Percentiles rank a stretch among this genome's conserved stretches.
Evolutionary conservation across 345 rosid genomes (phyloP).

Genomic region (Salix arbutifolia): DNA sequence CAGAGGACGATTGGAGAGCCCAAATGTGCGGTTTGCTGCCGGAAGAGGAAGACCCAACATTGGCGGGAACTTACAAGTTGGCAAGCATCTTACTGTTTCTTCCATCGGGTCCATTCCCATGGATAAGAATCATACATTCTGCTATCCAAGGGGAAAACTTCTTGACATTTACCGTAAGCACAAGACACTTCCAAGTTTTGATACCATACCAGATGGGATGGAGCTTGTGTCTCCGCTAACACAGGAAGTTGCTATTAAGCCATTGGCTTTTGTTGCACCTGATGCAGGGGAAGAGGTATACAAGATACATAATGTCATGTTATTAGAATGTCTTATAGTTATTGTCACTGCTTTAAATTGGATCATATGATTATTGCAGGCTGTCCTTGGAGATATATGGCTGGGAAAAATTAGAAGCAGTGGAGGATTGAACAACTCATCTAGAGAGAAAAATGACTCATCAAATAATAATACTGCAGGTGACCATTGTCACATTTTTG

Average conservation of each 20-base stretch:
- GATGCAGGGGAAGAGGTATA: slow-evolving; percentile 23
- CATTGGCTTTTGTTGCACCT: slow-evolving; percentile 23
- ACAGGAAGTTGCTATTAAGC: slow-evolving; percentile 10
- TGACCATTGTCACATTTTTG: neutral
- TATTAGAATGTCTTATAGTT: neutral
- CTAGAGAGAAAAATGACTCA: neutral
- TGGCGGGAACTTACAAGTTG: slow-evolving; percentile 19
- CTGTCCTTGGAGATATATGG: slow-evolving; percentile 18
- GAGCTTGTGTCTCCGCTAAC: slow-evolving; percentile 12
- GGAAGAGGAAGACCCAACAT: slow-evolving; percentile 27
- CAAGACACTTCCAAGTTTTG: slow-evolving; percentile 3
- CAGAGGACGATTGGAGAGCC: slow-evolving; percentile 19
- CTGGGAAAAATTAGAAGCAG: slow-evolving; percentile 19
- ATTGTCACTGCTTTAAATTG: neutral
- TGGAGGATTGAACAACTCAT: neutral
- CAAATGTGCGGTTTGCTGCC: slow-evolving; percentile 10
- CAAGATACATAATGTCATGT: neutral
- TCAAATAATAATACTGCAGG: slow-evolving; percentile 18
- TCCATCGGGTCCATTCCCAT: slow-evolving; percentile 15
- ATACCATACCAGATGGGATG: slow-evolving; percentile 4
- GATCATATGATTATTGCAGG: slow-evolving; percentile 4
- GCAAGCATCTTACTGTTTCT: slow-evolving; percentile 5
- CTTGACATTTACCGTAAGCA: slow-evolving; percentile 25
- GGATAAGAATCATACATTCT: slow-evolving; percentile 8
- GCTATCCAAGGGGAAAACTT: slow-evolving; percentile 30